A percentile compares a stretch with the other conserved stretches of the same genome.
Conservation (phyloP, 2,329 filamentous ascomycete genomes). For the Onygenales sp. region DNA sequence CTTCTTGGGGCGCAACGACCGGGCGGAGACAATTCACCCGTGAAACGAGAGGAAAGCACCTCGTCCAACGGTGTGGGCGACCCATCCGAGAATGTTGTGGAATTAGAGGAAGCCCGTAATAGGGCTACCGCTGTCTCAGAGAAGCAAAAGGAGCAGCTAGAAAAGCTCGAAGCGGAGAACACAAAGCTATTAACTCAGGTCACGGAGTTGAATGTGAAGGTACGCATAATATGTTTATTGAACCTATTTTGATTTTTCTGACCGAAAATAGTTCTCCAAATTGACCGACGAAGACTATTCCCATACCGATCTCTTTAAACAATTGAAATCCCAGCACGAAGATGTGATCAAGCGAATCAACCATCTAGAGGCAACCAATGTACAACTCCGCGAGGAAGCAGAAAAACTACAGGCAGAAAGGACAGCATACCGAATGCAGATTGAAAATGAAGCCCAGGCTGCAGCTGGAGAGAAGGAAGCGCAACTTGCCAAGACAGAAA, state of each 20-base stretch:
- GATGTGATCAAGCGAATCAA: slow-evolving; percentile 90
- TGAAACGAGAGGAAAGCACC: slow-evolving; percentile 41
- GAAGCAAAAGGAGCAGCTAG: slow-evolving; percentile 83
- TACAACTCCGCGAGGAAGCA: slow-evolving; percentile 72
- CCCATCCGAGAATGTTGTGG: slow-evolving; percentile 45
- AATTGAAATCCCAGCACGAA: slow-evolving; percentile 80
- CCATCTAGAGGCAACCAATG: slow-evolving; percentile 79
- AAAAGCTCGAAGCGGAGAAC: slow-evolving; percentile 68
- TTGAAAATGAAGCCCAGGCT: slow-evolving; percentile 70
- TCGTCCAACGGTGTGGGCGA: slow-evolving; percentile 44
- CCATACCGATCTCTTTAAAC: slow-evolving; percentile 86
- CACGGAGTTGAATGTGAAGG: slow-evolving; percentile 56
- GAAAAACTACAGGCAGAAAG: slow-evolving; percentile 79
- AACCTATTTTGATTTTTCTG: slow-evolving; percentile 46
- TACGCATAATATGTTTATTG: slow-evolving; percentile 21
- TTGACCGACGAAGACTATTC: slow-evolving; percentile 89
- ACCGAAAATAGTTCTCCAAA: slow-evolving; percentile 50
- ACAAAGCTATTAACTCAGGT: slow-evolving; percentile 67
- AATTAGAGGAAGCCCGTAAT: slow-evolving; percentile 65
- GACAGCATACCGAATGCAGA: slow-evolving; percentile 66
- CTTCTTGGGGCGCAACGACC: slow-evolving; percentile 52
- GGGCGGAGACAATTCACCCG: slow-evolving; percentile 37
- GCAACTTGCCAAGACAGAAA: slow-evolving; percentile 69
- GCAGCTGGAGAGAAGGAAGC: slow-evolving; percentile 70
- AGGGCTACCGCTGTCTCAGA: slow-evolving; percentile 66